Percentiles rank a stretch among this genome's conserved stretches.
phyloP scores from a whole-genome alignment of 768 basidiomycete species.

The Auriculariales sp. region DNA sequence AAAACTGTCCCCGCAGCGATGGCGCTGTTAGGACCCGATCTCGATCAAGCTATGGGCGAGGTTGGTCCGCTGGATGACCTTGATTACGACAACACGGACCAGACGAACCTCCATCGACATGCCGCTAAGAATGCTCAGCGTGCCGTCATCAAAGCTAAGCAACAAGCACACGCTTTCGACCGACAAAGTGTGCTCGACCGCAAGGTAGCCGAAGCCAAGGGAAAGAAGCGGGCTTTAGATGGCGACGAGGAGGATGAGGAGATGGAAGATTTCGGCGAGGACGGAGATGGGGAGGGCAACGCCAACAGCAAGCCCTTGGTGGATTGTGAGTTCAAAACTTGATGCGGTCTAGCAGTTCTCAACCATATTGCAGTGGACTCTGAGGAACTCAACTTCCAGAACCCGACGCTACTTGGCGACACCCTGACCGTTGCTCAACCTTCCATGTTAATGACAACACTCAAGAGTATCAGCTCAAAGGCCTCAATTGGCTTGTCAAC shows the following conservation, averaged over 20 bases:
- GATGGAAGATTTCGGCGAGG: conserved; percentile 22
- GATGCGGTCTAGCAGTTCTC: not conserved
- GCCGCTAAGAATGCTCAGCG: conserved; percentile 83
- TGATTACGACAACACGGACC: conserved; percentile 87
- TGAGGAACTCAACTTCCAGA: conserved; percentile 98
- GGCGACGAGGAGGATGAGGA: conserved; percentile 26
- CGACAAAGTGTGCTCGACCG: conserved; percentile 65
- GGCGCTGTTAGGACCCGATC: conserved; percentile 30
- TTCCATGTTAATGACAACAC: conserved; percentile 86
- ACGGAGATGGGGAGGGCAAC: conserved; percentile 22
- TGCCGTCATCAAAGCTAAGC: conserved; percentile 63
- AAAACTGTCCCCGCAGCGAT: not conserved
- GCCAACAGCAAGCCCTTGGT: conserved; percentile 35
- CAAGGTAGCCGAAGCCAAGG: conserved; percentile 66
- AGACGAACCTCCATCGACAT: conserved; percentile 71
- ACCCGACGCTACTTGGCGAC: conserved; percentile 81
- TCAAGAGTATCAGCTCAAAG: conserved; percentile 99
- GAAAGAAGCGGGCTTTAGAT: conserved; percentile 23
- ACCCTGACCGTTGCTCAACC: conserved; percentile 81
- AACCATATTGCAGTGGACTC: conserved; percentile 55
- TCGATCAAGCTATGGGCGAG: conserved; percentile 29
- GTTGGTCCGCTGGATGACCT: conserved; percentile 47
- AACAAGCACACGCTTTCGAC: conserved; percentile 78
- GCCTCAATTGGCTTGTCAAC: conserved; percentile 94
- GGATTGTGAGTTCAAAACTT: conserved; percentile 40